These are phyloP conservation scores for Cyberlindnera galapagoensis DNA, from an alignment of 805 yeast genomes.

Conservation along the genomic window DNA sequence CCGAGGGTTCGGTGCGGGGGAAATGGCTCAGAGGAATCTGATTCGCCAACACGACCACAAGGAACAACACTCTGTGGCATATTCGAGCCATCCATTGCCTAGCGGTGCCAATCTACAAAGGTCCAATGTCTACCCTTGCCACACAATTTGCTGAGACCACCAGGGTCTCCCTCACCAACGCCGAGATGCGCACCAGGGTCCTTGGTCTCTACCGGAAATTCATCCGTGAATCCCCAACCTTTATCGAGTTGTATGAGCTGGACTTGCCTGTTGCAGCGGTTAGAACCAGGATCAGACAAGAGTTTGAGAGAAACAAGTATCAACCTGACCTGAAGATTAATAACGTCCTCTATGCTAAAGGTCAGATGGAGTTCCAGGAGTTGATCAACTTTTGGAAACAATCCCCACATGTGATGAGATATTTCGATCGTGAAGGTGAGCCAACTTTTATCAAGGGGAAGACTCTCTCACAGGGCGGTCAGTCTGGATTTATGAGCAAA, in stretches of 20 bases:
- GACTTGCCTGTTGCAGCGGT: conserved; percentile 74
- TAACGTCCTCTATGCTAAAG: conserved; percentile 71
- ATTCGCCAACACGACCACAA: neutral
- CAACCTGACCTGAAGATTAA: conserved; percentile 59
- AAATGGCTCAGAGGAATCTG: no score
- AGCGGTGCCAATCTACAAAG: no score
- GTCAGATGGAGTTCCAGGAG: conserved; percentile 89
- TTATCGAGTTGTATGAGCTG: conserved; percentile 61
- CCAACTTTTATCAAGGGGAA: conserved; percentile 40
- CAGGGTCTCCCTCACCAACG: conserved; percentile 51
- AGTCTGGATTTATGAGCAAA: conserved; percentile 59
- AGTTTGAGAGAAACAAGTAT: conserved; percentile 79
- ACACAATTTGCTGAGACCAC: conserved; percentile 84
- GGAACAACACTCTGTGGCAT: no score
- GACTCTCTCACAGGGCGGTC: no score
- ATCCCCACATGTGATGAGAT: conserved; percentile 75
- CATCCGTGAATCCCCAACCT: conserved; percentile 52
- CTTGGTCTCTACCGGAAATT: conserved; percentile 68
- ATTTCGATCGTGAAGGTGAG: conserved; percentile 61
- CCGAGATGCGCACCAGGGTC: conserved; percentile 58
- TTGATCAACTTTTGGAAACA: conserved; percentile 88
- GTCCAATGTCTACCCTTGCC: conserved; percentile 55
- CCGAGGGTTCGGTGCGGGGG: no score
- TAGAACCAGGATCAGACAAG: conserved; percentile 81
- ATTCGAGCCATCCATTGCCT: no score